A percentile compares a stretch with the other conserved stretches of the same genome.
Evolutionary conservation across 768 basidiomycete species (phyloP).

Genomic region (Lactarius sanguifluus): DNA sequence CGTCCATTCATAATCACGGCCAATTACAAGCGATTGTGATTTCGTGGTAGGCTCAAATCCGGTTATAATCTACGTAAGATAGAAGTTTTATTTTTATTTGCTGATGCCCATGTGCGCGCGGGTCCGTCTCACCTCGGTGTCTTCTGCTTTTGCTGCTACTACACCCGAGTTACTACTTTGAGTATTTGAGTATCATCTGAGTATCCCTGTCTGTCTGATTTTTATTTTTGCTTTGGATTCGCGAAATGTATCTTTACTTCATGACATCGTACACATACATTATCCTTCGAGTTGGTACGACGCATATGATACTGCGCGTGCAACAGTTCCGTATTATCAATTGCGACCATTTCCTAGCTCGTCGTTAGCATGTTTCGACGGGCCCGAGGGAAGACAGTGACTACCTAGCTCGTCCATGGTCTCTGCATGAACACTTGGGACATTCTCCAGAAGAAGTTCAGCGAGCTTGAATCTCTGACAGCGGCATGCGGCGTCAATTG

Average conservation of each 20-base stretch:
- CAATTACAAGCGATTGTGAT: too few relatives aligned
- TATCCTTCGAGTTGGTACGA: neutral
- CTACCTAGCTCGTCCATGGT: neutral
- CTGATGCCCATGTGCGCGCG: conserved; percentile 84
- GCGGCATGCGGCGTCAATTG: neutral
- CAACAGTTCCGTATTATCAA: neutral
- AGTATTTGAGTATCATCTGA: too few relatives aligned
- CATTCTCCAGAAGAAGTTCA: neutral
- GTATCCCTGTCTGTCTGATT: too few relatives aligned
- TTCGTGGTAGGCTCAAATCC: too few relatives aligned
- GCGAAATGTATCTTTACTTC: too few relatives aligned
- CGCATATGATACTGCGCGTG: neutral
- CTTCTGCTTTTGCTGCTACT: neutral
- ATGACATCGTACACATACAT: too few relatives aligned
- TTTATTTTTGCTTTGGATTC: too few relatives aligned
- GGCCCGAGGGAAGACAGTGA: neutral
- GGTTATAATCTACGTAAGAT: too few relatives aligned
- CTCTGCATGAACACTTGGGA: too few relatives aligned
- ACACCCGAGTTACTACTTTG: neutral
- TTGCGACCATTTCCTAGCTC: neutral
- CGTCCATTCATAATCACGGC: too few relatives aligned
- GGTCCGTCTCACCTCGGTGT: conserved; percentile 33
- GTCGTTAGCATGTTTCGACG: neutral
- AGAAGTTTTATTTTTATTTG: too few relatives aligned
- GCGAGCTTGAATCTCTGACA: neutral